Conservation (phyloP, 2,329 filamentous ascomycete species). For the Fusarium vanettenii region DNA sequence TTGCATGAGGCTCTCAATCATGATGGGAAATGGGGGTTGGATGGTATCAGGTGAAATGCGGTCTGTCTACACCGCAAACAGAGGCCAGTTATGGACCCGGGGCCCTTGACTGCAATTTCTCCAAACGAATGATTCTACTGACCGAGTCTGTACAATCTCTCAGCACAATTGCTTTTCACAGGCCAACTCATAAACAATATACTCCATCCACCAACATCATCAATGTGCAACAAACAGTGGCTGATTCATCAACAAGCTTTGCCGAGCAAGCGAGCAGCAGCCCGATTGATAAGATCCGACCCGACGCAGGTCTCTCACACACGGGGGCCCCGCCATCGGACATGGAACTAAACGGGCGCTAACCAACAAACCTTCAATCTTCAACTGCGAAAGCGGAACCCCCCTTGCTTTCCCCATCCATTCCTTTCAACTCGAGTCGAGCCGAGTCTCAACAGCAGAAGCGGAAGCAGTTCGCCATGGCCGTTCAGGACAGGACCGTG, state of each 20-base stretch:
- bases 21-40: neutral
- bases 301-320: slow-evolving; percentile 10
- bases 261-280: neutral
- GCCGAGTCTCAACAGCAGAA: neutral
- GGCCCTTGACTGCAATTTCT: neutral
- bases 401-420: neutral
- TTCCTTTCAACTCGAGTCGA: neutral
- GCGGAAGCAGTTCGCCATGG: slow-evolving; percentile 34
- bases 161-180: neutral
- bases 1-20: neutral
- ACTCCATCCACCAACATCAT: neutral
- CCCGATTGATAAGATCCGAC: slow-evolving; percentile 38
- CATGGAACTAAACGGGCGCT: slow-evolving; percentile 35
- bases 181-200: neutral
- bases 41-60: neutral
- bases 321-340: slow-evolving; percentile 33
- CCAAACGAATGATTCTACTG: neutral
- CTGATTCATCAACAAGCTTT: slow-evolving; percentile 16
- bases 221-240: neutral
- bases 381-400: slow-evolving; percentile 13
- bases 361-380: slow-evolving; percentile 14
- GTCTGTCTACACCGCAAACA: neutral
- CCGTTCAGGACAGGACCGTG: slow-evolving; percentile 53
- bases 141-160: neutral
- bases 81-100: neutral